Base-by-base conservation (phyloP, 768 basidiomycete species). In the Serendipita sp. region DNA sequence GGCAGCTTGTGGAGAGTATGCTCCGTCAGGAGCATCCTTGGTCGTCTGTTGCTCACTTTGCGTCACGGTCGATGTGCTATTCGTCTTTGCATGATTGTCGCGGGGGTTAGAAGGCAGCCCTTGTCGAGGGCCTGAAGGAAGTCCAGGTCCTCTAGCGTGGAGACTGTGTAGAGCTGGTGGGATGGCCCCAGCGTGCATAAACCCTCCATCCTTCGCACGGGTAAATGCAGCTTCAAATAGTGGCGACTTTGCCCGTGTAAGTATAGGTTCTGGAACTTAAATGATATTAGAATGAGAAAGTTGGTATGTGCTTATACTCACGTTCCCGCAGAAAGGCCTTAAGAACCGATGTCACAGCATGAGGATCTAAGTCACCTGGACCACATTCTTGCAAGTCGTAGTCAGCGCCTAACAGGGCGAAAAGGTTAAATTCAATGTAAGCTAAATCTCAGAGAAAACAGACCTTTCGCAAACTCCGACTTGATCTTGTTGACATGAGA, bases 281-380 rank as follows among this genome's bases (percentile, higher is more conserved):
- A 44, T 9, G 63, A 24, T 44, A 26, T 22, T 66, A 45, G 66
- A 34, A 50, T 38, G 60, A 48, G 56, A 14, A 43, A 33, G 56
- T 53, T 17, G 3, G 62, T 62, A 31, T 65, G n/a, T 34, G 33
- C 30, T 20, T 33, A 26, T 17, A 79, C 93, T 76, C 74, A 95
- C 93, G 75, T 79, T 96, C 92, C 63, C 94, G 86, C 44, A 97
- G 76, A 71, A 84, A 97, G 0, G 90, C 86, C 72, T 95, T 96
- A 75, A 95, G 96, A 31, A 95, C 76, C 26, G 90, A 89, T 20
- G 93, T 85, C 4, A 97, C 93, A 0, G 91, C 90, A 71, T 97
- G 92, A 51, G 94, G 94, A 70, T 97, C 94, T 38, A 97, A 74
- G 69, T 97, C 92, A 5, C 87, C 83, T 26, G 91, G 92, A 58